Evolutionary conservation across 2,329 filamentous ascomycete species (phyloP), one percentile per base, ranked within the genome.

Genomic region (Pyrenophora tritici-repentis): DNA sequence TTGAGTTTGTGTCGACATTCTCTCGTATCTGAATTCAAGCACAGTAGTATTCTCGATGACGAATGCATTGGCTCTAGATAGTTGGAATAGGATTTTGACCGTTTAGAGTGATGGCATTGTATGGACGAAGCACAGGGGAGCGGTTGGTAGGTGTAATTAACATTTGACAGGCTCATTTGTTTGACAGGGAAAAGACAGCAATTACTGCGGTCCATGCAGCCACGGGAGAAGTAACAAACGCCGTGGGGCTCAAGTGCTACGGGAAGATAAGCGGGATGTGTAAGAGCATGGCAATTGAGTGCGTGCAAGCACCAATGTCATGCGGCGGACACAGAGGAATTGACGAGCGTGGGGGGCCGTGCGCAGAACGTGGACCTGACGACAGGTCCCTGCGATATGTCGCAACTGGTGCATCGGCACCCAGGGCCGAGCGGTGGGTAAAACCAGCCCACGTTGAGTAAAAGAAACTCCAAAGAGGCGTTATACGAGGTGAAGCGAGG

Each of bases 231-330:
- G 40, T 50, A 58, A 52, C 47, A 46, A 58, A 49, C 39, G 52
- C 61, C 65, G 65, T 68, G 65, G 67, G 67, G 66, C 66, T 58
- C 51, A 55, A 60, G 50, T 46, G 47, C 22, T 35, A 47, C 31
- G 35, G 55, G 31, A 53, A 60, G 61, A 64, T 65, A 64, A 52
- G 62, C 59, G 56, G 59, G 47, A 55, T 50, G 47, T 42, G 47
- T 54, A 54, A 54, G 39, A 51, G 47, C 9, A 50, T 38, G 33
- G 42, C 26, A 24, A 52, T 43, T n/a, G 39, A 50, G 53, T 55
- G 55, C 58, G 47, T 61, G 49, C 51, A 37, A 43, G 37, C 48
- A 39, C 36, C 18, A 20, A 41, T 47, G 48, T 51, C 48, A 51
- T 42, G 48, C 24, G 32, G 32, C 43, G 37, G 48, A 51, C 48